Evolutionary conservation across 352 stramenopile species (phyloP), one percentile per base, ranked within the genome.

Genomic region (Thraustotheca clavata): DNA sequence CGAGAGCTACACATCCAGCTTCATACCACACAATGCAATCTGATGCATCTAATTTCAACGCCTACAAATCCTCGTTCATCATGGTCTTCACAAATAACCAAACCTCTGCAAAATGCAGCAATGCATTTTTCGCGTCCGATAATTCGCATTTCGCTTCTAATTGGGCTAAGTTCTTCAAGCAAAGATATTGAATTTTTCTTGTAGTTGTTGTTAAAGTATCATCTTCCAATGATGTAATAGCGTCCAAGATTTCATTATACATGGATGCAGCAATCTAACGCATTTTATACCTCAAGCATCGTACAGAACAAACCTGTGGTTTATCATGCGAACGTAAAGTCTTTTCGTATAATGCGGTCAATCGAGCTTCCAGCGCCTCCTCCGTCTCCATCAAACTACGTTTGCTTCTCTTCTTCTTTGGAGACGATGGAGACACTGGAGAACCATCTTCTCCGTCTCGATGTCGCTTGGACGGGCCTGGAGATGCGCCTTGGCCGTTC

Each of bases 1-100:
- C 41, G 46, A 50, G 46, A 26, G 57, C 20, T 14, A 65, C 47
- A 6, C 38, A 65, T 8, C 57, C 57, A 22, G 32, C 32, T n/a
- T 65, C 57, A 16, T 55, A 65, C 57, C 57, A 65, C 14, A 65
- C 57, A 11, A 65, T 55, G 41, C 57, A 65, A 24, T 65, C 57
- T 5, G 57, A 47, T 0, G 18, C 38, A 35, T 65, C 57, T 6
- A 65, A 35, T 16, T 65, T 46, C 22, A 65, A 27, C 5, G 57
- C 57, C 57, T 65, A 62, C 12, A n/a, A 26, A 4, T 8, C 3
- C 18, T 49, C 18, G 12, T 33, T 32, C 3, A 55, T 31, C 8
- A 65, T 8, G 31, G 12, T 34, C 12, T 12, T 31, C 34, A 29
- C 16, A 31, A 33, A 9, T 5, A 35, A 12, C 11, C 34, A 24